A percentile compares a stretch with the other conserved stretches of the same genome.
Evolutionary conservation across 1,284 basidiomycete species (phyloP).

Genomic region (Rhodofomes roseus): DNA sequence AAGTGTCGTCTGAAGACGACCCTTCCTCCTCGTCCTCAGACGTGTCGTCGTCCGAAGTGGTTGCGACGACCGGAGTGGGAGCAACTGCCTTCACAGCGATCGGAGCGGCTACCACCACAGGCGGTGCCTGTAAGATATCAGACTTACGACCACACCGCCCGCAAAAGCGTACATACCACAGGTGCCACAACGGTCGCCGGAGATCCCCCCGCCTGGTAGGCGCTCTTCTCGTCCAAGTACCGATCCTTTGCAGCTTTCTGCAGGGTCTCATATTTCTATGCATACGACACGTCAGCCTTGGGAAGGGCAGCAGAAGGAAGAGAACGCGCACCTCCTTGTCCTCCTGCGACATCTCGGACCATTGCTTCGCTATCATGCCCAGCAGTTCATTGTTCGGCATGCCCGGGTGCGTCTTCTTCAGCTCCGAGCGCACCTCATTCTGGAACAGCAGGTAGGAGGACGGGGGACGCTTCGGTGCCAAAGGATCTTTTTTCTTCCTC

Average conservation of each 20-base stretch:
- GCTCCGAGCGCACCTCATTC: slow-evolving; percentile 79
- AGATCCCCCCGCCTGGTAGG: slow-evolving; percentile 24
- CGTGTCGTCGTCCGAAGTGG: slow-evolving; percentile 21
- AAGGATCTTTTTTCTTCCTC: slow-evolving; percentile 77
- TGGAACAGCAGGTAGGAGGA: slow-evolving; percentile 97
- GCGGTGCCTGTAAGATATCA: neutral
- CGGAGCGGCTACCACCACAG: slow-evolving; percentile 3
- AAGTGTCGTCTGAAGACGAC: slow-evolving; percentile 18
- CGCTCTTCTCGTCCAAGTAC: slow-evolving; percentile 31
- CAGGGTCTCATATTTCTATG: slow-evolving; percentile 34
- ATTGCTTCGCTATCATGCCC: slow-evolving; percentile 67
- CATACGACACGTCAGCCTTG: neutral
- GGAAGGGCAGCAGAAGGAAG: neutral
- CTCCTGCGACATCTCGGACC: slow-evolving; percentile 65
- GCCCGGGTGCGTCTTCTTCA: slow-evolving; percentile 63
- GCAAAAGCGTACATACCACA: neutral
- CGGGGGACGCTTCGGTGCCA: slow-evolving; percentile 91
- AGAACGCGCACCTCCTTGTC: slow-evolving; percentile 65
- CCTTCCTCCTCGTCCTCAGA: slow-evolving; percentile 29
- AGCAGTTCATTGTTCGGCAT: slow-evolving; percentile 75
- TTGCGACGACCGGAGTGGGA: slow-evolving; percentile 11
- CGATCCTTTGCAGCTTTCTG: slow-evolving; percentile 33
- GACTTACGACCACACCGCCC: neutral
- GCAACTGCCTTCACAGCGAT: slow-evolving; percentile 9
- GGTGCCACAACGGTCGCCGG: slow-evolving; percentile 9